Evolutionary conservation across 208 protist genomes (phyloP).

Genomic region (Trichomonas gallinae): DNA sequence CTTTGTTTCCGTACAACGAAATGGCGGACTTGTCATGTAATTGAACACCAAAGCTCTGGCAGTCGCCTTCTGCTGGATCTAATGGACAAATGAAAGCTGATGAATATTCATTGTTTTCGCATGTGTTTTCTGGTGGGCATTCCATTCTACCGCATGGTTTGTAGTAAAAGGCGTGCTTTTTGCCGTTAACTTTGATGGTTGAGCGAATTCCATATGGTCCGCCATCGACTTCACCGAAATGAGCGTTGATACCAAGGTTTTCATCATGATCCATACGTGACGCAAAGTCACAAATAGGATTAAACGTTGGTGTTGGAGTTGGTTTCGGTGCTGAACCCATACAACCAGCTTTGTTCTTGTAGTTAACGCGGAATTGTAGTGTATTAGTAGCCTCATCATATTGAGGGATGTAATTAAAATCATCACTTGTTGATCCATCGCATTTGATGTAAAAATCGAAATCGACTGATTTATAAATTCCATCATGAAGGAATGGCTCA

Average conservation of each 20-base stretch:
- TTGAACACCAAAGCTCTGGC: background rate
- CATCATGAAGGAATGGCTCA: background rate
- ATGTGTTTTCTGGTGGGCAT: background rate
- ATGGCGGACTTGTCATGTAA: background rate
- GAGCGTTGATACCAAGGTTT: background rate
- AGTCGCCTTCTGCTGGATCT: background rate
- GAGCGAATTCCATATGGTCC: background rate
- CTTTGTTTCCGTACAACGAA: background rate
- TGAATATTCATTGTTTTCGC: background rate
- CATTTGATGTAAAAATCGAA: background rate
- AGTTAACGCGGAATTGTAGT: background rate
- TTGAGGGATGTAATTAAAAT: too few species aligned
- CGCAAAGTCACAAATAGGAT: background rate
- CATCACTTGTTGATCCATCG: background rate
- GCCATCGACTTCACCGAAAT: background rate
- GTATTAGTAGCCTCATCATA: background rate
- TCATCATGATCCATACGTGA: background rate
- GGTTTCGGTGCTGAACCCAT: background rate
- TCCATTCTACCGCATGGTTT: conserved; percentile 5
- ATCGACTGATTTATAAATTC: background rate
- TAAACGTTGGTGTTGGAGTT: background rate
- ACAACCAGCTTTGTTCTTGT: background rate
- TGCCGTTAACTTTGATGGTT: background rate
- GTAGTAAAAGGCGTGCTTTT: background rate
- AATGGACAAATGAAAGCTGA: background rate